Conservation (phyloP, 208 protist species). For the Borovskyia barvae region DNA sequence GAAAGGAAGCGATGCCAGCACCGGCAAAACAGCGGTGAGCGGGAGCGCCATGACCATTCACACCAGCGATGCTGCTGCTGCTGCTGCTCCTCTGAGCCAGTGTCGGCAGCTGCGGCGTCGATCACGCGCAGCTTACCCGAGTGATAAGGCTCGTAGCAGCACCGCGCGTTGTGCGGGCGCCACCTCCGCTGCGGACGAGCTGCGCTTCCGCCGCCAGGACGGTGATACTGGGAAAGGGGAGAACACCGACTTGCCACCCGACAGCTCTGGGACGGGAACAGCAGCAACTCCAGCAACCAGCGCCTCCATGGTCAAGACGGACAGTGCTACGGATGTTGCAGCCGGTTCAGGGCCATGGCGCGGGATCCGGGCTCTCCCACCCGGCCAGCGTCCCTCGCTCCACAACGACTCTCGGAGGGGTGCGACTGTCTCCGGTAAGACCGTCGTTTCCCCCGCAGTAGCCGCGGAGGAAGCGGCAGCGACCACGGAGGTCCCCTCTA, state of each 20-base stretch:
- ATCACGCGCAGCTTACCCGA: conserved; percentile 1
- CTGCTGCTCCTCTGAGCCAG: too few species aligned
- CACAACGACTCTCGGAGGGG: too few species aligned
- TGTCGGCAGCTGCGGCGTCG: conserved; percentile 13
- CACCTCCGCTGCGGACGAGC: conserved; percentile 24
- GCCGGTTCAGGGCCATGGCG: too few species aligned
- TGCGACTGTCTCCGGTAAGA: too few species aligned
- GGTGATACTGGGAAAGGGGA: not conserved
- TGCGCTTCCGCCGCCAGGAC: not conserved
- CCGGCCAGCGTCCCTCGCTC: too few species aligned
- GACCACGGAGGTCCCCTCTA: not conserved
- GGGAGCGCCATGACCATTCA: too few species aligned
- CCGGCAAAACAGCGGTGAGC: too few species aligned
- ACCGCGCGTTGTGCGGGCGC: conserved; percentile 13
- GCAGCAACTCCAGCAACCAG: not conserved
- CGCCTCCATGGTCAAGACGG: too few species aligned
- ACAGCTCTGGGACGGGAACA: not conserved
- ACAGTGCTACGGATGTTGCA: too few species aligned
- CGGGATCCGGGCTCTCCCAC: too few species aligned
- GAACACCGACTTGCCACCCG: not conserved
- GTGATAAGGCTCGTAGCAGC: conserved; percentile 23
- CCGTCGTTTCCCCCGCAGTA: not conserved
- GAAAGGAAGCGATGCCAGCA: too few species aligned
- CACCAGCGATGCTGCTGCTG: too few species aligned
- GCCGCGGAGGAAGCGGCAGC: not conserved